These are phyloP conservation scores for Leavenworthia alabamica DNA, from an alignment of 345 rosid species.

Conservation along the genomic window DNA sequence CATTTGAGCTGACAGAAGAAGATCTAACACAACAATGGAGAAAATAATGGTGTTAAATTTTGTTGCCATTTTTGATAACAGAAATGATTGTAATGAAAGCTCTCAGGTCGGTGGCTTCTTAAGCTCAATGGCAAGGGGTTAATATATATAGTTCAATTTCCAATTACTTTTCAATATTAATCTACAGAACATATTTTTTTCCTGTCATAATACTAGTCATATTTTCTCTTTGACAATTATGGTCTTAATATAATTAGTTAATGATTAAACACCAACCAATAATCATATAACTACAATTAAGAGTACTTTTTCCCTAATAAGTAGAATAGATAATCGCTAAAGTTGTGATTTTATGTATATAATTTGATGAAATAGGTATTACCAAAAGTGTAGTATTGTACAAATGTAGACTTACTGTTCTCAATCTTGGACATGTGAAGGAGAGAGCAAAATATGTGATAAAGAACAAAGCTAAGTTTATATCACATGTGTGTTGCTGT, in stretches of 20 bases:
- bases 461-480: constrained; percentile 6
- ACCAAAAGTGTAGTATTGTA: not conserved
- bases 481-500: constrained; percentile 22
- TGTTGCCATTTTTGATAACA: constrained; percentile 11
- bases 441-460: constrained; percentile 9
- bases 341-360: not conserved
- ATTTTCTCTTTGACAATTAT: not conserved
- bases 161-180: not conserved
- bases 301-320: not conserved
- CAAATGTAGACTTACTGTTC: constrained; percentile 25
- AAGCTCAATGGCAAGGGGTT: not conserved
- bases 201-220: not conserved
- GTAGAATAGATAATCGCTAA: not conserved
- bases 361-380: not conserved
- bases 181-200: not conserved
- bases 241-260: not conserved
- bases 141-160: constrained; percentile 1
- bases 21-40: constrained; percentile 20
- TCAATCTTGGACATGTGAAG: constrained; percentile 28
- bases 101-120: not conserved
- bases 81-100: constrained; percentile 8
- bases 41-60: constrained; percentile 5
- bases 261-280: not conserved
- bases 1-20: constrained; percentile 13
- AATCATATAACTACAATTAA: not conserved